These are phyloP conservation scores for Globisporangium perplexum DNA, from an alignment of 352 stramenopile genomes.

Conservation along the genomic window DNA sequence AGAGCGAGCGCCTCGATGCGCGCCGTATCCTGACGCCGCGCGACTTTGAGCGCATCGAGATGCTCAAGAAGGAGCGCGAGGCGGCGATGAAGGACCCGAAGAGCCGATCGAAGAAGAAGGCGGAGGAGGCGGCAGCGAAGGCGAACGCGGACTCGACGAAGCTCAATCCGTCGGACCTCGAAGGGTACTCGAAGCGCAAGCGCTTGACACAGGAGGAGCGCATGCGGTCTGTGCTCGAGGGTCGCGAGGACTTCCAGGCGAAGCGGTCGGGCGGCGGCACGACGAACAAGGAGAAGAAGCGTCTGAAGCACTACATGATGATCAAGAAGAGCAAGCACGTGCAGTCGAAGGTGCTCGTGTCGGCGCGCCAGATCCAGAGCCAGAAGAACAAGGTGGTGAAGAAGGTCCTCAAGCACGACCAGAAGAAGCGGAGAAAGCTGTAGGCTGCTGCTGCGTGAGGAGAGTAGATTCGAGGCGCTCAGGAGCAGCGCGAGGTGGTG, in stretches of 20 bases:
- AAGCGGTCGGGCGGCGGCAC: constrained; percentile 92
- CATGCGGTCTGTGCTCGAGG: constrained; percentile 80
- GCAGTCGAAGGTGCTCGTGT: constrained; percentile 84
- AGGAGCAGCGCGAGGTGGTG: background rate
- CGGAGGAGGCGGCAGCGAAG: constrained; percentile 59
- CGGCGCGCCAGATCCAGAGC: constrained; percentile 78
- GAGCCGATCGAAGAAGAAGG: constrained; percentile 72
- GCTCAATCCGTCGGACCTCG: constrained; percentile 72
- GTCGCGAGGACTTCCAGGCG: constrained; percentile 89
- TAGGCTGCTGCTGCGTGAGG: constrained; percentile 6
- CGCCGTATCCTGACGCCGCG: constrained; percentile 85
- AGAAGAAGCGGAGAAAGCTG: constrained; percentile 71
- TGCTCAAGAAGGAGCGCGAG: constrained; percentile 87
- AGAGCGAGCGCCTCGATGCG: constrained; percentile 82
- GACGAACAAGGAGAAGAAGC: constrained; percentile 97
- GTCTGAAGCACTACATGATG: constrained; percentile 98
- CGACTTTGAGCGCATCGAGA: constrained; percentile 87
- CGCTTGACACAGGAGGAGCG: constrained; percentile 83
- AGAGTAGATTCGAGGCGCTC: background rate
- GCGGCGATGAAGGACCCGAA: constrained; percentile 78
- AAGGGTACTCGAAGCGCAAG: constrained; percentile 89
- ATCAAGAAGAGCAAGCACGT: constrained; percentile 93
- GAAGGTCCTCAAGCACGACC: constrained; percentile 85
- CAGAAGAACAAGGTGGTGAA: constrained; percentile 78
- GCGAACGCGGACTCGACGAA: constrained; percentile 46